Base-by-base conservation (phyloP, 352 stramenopile genomes). In the Globisporangium orthogonon region DNA sequence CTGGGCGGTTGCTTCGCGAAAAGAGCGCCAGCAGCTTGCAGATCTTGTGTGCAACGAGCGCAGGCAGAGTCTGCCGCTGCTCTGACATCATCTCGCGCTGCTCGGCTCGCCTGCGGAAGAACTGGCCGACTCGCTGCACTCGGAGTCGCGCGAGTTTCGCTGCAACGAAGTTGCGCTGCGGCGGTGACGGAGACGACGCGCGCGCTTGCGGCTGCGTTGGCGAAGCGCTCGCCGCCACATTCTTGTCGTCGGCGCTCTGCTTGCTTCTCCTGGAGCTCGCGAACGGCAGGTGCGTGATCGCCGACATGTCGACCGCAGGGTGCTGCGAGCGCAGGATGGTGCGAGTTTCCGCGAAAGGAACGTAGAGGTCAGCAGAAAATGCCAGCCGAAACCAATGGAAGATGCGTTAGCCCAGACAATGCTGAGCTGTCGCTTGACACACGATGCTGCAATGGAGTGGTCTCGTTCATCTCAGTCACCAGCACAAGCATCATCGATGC, bases 221-320 rank as follows among this genome's bases (percentile, higher is more conserved):
- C 10, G 39, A 43, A 37, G 33, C 33, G 33, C 33, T 23, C 35
- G 35, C 35, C 10, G 40, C 40, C 13, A 18, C 40, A 18, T 2
- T 45, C 45, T 41, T 33, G 18, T 41, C 43, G 30, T 18, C 15
- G 15, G 40, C 49, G 13, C 29, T 49, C 40, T 35, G 46, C n/a
- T 2, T 18, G 14, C 35, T 39, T n/a, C 51, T 62, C 39, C 55
- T 51, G 18, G 44, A 18, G 13, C 13, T 28, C 39, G n/a, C 29
- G n/a, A 62, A 56, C 7, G 56, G 49, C 50, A 62, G 39, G 35
- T 51, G 50, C 18, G 56, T 62, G 56, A 56, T 56, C 29, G 40
- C 39, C 43, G 28, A 30, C n/a, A 29, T 41, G 33, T 9, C 10
- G 6, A 37, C 35, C 52, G 48, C 23, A 23, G 23, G 23, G 23